Base-by-base conservation (phyloP, 225 moss, liverwort and hornwort genomes). In the Marchantia polymorpha region DNA sequence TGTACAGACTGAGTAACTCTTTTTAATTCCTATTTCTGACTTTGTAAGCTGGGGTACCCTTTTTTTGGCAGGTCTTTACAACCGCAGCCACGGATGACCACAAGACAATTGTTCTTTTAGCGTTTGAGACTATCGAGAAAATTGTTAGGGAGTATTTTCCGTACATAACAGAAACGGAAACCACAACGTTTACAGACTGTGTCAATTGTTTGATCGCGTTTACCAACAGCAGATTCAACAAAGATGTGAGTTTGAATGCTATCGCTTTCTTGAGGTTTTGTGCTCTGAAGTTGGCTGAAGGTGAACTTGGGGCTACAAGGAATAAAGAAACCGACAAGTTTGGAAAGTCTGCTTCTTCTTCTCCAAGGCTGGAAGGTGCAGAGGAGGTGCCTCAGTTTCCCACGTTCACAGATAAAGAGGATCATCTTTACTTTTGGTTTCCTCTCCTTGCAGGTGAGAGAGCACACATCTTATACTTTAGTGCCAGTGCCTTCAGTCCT, bases 31-130 rank as follows among this genome's bases (percentile, higher is more conserved):
- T 4, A 20, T 47, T 7, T 20, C 47, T 20, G 13, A 47, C 20
- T 9, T 69, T 16, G 27, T 25, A 7, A 55, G 27, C 2, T 53
- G 30, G 8, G 15, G 59, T 75, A 12, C 54, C 56, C 61, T 77
- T 77, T 67, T 48, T 53, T 85, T 56, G 82, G 87, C 90, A 99
- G 99, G 99, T 99, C 69, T 99, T 99, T 78, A 99, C 99, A 17
- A 99, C 99, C 77, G 99, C 99, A 54, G 99, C 99, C 67, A 94
- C 99, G 64, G 99, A 99, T 86, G 99, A 99, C 83, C 99, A 99
- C 88, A 99, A 99, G 77, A 93, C 93, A 50, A 99, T 99, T 83
- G 99, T 99, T 78, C 80, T 99, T 51, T 88, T 99, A 84, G 99
- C 99, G 51, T 99, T 99, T 87, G 99, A 99, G 85, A 99, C 99